Percentiles rank a stretch among this genome's conserved stretches.
Conservation (phyloP, 2,329 filamentous ascomycete genomes). For the Zymoseptoria ardabiliae region DNA sequence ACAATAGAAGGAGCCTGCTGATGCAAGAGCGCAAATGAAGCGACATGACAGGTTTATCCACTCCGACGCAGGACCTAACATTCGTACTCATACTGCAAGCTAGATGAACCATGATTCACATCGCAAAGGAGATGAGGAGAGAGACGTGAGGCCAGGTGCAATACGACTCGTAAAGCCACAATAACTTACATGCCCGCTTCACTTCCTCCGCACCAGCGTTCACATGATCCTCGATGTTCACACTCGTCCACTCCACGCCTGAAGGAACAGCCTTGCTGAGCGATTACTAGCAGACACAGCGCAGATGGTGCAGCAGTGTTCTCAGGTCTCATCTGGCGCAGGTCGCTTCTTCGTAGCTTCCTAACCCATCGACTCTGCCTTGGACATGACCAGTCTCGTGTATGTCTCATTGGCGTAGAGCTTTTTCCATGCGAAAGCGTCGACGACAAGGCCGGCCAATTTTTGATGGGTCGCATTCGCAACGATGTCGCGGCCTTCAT, state of each 20-base stretch:
- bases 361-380: neutral
- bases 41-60: too few species aligned
- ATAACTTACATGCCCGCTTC: neutral
- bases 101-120: too few species aligned
- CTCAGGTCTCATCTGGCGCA: neutral
- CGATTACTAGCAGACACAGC: too few species aligned
- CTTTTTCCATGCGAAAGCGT: neutral
- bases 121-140: too few species aligned
- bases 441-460: neutral
- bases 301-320: neutral
- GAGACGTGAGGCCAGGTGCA: too few species aligned
- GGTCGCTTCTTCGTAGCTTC: neutral
- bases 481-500: neutral
- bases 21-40: too few species aligned
- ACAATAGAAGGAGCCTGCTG: too few species aligned
- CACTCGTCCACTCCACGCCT: too few species aligned
- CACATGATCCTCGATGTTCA: conserved; percentile 95
- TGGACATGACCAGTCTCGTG: neutral
- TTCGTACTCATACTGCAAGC: too few species aligned
- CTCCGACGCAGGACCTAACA: too few species aligned
- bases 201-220: conserved; percentile 68
- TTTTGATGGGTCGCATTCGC: neutral
- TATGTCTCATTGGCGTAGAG: neutral
- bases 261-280: too few species aligned
- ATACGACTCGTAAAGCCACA: too few species aligned